Evolutionary conservation across 768 basidiomycete genomes (phyloP).

Genomic region (Boletus reticuloceps): DNA sequence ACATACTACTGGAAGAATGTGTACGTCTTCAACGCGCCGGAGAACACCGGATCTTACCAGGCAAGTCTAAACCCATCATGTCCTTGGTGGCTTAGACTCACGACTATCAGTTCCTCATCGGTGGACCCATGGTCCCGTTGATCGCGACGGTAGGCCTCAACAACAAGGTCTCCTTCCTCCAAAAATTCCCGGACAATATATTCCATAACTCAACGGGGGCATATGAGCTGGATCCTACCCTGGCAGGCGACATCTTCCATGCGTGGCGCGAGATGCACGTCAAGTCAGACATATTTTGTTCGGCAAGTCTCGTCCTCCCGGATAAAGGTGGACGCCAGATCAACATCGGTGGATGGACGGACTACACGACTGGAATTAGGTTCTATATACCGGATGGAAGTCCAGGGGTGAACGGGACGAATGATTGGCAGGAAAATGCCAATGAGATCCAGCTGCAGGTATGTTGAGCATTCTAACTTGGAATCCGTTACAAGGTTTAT

Average conservation of each 20-base stretch:
- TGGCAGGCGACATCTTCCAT: constrained; percentile 40
- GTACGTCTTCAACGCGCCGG: constrained; percentile 56
- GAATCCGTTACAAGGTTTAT: neutral
- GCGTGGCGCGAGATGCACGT: constrained; percentile 80
- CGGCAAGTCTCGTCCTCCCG: constrained; percentile 69
- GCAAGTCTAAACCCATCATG: constrained; percentile 34
- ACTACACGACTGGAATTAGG: constrained; percentile 73
- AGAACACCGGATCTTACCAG: constrained; percentile 67
- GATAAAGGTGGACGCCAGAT: constrained; percentile 55
- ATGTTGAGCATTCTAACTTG: neutral
- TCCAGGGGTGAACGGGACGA: constrained; percentile 67
- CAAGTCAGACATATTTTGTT: constrained; percentile 78
- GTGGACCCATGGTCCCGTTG: constrained; percentile 67
- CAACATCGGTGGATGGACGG: constrained; percentile 51
- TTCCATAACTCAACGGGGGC: constrained; percentile 64
- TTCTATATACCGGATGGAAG: constrained; percentile 69
- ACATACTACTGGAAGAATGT: constrained; percentile 53
- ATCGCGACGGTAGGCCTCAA: constrained; percentile 77
- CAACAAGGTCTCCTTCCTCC: constrained; percentile 78
- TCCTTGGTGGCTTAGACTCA: neutral
- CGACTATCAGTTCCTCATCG: constrained; percentile 40
- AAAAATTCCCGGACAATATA: constrained; percentile 42
- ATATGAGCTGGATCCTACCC: constrained; percentile 69
- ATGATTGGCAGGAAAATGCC: constrained; percentile 77
- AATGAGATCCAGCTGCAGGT: constrained; percentile 60